These are phyloP conservation scores for Tetrapyrgos nigripes DNA, from an alignment of 1,284 basidiomycete genomes.

Conservation along the genomic window DNA sequence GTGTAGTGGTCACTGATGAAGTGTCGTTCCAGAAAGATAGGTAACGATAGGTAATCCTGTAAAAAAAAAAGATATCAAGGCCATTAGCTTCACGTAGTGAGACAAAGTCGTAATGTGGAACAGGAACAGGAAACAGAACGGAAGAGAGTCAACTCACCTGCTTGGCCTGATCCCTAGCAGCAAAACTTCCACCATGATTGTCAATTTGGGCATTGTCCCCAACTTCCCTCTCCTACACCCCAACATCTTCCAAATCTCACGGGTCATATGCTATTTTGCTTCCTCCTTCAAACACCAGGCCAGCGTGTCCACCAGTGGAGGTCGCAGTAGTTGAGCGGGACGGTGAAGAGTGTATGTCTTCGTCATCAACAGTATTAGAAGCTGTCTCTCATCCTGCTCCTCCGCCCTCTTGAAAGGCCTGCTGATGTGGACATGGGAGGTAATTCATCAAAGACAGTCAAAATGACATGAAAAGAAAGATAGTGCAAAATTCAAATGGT, in stretches of 20 bases:
- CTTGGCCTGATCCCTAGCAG: conserved; percentile 89
- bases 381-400: conserved; percentile 16
- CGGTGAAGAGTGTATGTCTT: not conserved
- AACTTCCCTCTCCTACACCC: conserved; percentile 67
- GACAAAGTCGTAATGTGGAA: too few species aligned
- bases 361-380: conserved; percentile 31
- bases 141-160: conserved; percentile 61
- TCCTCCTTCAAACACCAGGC: conserved; percentile 83
- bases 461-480: too few species aligned
- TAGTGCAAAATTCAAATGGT: too few species aligned
- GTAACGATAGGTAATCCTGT: conserved; percentile 90
- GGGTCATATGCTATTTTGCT: conserved; percentile 94
- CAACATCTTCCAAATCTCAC: conserved; percentile 82
- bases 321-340: not conserved
- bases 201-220: conserved; percentile 86
- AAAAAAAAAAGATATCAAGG: not conserved
- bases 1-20: conserved; percentile 88
- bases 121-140: too few species aligned
- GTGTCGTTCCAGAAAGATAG: conserved; percentile 99
- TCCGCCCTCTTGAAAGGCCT: conserved; percentile 23
- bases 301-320: conserved; percentile 51
- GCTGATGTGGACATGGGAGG: conserved; percentile 15
- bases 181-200: conserved; percentile 97
- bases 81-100: too few species aligned
- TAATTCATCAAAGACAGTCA: too few species aligned